Evolutionary conservation across 1,284 basidiomycete genomes (phyloP), one percentile per base, ranked within the genome.

Genomic region (Gymnopus androsaceus): DNA sequence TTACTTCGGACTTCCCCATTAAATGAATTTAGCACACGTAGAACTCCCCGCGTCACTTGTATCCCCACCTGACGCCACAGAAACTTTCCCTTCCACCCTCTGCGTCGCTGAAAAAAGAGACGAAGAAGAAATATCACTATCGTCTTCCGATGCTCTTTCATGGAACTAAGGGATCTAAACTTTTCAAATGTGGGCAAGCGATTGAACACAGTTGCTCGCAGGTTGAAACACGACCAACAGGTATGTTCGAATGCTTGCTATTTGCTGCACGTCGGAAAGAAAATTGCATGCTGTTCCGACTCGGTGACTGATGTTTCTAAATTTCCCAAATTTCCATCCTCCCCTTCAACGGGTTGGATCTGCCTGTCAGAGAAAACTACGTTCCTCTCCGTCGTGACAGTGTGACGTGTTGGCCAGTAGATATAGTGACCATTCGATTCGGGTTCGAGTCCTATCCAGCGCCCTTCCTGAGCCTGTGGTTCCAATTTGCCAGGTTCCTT

Each of bases 141-240:
- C 91, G 30, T 79, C 88, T 0, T 64, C 86, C 6, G 97, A 99
- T 66, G 82, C 86, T n/a, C 77, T 9, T 91, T 93, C 59, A 77
- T 77, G 14, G 92, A 96, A 65, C 74, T 99, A 48, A 81, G 93
- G 55, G 95, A 99, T 69, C 75, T 93, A 57, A 98, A 99, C 71
- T 99, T 99, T 72, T 91, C 95, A 5, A 81, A 88, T n/a, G 88
- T 99, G 2, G 95, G 95, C 0, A 85, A 84, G 66, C 84, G 84
- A 65, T 75, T 99, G 45, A 95, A 91, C 64, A 82, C 79, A 61
- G 82, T 92, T 12, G 97, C 97, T 1, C 85, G 85, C 61, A 79
- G 92, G 27, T 75, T 99, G 36, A 94, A 98, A 62, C 88, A 92
- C 59, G 93, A 97, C 67, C 98, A 96, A 69, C 92, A 94, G 77